Conservation (phyloP, 176 grass and related monocot species). For the Oryza glumipatula region DNA sequence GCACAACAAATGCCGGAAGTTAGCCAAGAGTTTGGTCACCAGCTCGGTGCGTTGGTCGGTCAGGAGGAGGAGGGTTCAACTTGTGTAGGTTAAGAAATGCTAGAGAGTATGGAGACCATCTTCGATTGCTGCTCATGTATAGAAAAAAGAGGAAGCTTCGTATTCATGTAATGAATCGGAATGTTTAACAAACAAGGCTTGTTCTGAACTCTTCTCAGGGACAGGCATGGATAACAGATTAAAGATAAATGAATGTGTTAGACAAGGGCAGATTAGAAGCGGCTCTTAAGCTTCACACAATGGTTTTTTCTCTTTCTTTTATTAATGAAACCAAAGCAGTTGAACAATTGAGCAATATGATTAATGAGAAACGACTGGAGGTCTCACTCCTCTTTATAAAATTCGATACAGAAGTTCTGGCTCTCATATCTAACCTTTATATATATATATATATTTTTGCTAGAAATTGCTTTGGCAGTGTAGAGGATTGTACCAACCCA, state of each 20-base stretch:
- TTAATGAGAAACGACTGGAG: too few species aligned
- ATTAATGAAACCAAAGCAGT: neutral
- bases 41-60: neutral
- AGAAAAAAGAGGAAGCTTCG: neutral
- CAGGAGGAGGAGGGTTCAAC: neutral
- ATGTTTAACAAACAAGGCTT: neutral
- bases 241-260: neutral
- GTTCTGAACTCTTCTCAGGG: neutral
- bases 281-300: neutral
- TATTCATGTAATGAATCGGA: neutral
- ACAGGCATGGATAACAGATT: neutral
- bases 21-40: neutral
- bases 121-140: conserved; percentile 15
- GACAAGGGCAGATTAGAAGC: neutral
- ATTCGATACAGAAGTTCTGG: too few species aligned
- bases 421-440: too few species aligned
- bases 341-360: neutral
- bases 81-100: conserved; percentile 3
- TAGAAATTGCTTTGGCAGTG: neutral
- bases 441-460: too few species aligned
- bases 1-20: too few species aligned
- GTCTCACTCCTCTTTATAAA: too few species aligned
- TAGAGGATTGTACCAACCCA: too few species aligned
- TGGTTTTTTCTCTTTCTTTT: neutral
- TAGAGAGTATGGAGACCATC: neutral